These are phyloP conservation scores for Solanum microdontum DNA, from an alignment of 257 asterid species.

Conservation along the genomic window DNA sequence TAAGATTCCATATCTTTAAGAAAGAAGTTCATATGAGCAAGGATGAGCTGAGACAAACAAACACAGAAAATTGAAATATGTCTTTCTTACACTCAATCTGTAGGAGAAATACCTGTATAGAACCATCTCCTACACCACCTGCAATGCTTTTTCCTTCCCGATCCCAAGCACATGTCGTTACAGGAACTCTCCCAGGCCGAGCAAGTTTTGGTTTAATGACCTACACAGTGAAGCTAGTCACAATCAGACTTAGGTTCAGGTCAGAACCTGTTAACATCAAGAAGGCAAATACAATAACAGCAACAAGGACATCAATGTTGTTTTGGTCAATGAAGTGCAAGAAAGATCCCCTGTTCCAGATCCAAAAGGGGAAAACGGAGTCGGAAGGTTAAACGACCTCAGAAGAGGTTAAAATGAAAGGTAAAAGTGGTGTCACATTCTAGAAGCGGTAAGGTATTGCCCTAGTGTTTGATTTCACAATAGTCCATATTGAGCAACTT, in stretches of 20 bases:
- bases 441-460: not conserved
- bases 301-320: not conserved
- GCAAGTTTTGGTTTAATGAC: slow-evolving; percentile 87
- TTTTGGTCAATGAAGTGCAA: not conserved
- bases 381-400: not conserved
- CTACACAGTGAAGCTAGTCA: slow-evolving; percentile 26
- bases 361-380: not conserved
- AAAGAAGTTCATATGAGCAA: not conserved
- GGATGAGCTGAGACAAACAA: not conserved
- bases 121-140: slow-evolving; percentile 92
- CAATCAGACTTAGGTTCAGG: slow-evolving; percentile 7
- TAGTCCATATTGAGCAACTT: not conserved
- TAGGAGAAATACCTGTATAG: slow-evolving; percentile 57
- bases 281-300: not conserved
- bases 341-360: not conserved
- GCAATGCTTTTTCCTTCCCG: slow-evolving; percentile 81
- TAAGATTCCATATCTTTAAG: slow-evolving; percentile 79
- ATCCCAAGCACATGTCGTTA: slow-evolving; percentile 90
- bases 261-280: not conserved
- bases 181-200: slow-evolving; percentile 88
- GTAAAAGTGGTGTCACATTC: not conserved
- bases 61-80: not conserved
- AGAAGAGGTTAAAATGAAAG: not conserved
- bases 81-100: not conserved
- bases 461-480: not conserved